These are phyloP conservation scores for Exserohilum turcica DNA, from an alignment of 2,329 filamentous ascomycete genomes.

Conservation along the genomic window DNA sequence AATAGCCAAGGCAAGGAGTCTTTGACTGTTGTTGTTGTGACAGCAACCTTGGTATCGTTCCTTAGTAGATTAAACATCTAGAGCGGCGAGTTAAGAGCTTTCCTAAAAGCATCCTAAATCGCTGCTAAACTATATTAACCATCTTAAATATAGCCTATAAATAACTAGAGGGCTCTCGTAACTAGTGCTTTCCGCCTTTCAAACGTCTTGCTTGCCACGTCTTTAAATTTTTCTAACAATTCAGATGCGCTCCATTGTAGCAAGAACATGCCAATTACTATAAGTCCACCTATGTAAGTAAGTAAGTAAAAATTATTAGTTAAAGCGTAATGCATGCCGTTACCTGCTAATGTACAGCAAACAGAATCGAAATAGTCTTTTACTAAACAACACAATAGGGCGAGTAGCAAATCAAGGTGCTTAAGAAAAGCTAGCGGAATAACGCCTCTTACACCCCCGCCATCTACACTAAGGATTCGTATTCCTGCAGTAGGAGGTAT, in stretches of 20 bases:
- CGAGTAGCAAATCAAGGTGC: slow-evolving; percentile 12
- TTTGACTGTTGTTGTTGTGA: slow-evolving; percentile 34
- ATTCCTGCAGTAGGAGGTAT: slow-evolving; percentile 20
- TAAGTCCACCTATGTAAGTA: slow-evolving; percentile 29
- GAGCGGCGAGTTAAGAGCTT: slow-evolving; percentile 9
- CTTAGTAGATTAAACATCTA: slow-evolving; percentile 37
- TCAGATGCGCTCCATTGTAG: slow-evolving; percentile 26
- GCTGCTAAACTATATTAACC: slow-evolving; percentile 27
- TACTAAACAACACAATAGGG: slow-evolving; percentile 4
- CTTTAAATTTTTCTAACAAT: slow-evolving; percentile 29
- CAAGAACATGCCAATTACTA: slow-evolving; percentile 36
- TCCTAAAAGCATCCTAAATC: slow-evolving; percentile 32
- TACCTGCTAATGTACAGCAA: slow-evolving; percentile 17
- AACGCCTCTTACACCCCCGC: slow-evolving; percentile 20
- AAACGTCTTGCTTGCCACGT: slow-evolving; percentile 33
- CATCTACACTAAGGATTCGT: slow-evolving; percentile 17
- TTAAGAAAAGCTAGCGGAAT: slow-evolving; percentile 20
- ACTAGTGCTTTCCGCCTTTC: slow-evolving; percentile 10
- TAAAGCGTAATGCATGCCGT: background rate
- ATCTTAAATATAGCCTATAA: slow-evolving; percentile 32
- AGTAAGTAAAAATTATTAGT: background rate
- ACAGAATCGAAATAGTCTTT: slow-evolving; percentile 17
- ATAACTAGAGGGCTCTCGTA: slow-evolving; percentile 18
- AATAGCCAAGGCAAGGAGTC: slow-evolving; percentile 28
- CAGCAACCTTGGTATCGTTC: slow-evolving; percentile 34